Conservation (phyloP, 139 green algal species). For the Ostreobium quekettii region DNA sequence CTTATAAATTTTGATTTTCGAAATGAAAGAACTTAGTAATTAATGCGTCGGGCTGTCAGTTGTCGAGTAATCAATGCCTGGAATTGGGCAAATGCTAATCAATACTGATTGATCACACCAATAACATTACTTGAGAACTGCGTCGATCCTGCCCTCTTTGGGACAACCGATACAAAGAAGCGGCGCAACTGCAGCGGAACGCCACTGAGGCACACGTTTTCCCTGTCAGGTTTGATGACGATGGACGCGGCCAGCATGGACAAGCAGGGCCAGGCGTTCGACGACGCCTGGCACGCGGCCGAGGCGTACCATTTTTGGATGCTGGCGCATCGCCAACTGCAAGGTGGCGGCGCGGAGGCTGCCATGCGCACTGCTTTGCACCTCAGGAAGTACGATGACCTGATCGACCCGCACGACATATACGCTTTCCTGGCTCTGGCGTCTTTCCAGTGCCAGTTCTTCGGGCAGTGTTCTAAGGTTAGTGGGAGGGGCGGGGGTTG, state of each 20-base stretch:
- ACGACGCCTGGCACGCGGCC: conserved; percentile 59
- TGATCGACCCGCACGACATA: conserved; percentile 50
- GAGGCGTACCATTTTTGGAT: conserved; percentile 80
- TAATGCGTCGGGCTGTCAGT: too few relatives aligned
- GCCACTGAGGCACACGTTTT: too few relatives aligned
- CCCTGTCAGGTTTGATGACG: conserved; percentile 53
- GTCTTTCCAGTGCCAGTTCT: conserved; percentile 65
- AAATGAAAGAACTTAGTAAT: too few relatives aligned
- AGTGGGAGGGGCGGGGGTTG: neutral
- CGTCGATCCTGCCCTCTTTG: too few relatives aligned
- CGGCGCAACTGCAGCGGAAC: too few relatives aligned
- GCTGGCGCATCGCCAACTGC: conserved; percentile 39
- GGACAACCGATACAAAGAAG: too few relatives aligned
- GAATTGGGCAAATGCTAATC: too few relatives aligned
- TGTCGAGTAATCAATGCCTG: too few relatives aligned
- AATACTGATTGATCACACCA: too few relatives aligned
- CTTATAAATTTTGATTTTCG: too few relatives aligned
- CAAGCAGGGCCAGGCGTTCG: conserved; percentile 24
- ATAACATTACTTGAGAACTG: too few relatives aligned
- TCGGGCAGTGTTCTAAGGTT: conserved; percentile 51
- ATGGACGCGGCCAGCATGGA: conserved; percentile 42
- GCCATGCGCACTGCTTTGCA: conserved; percentile 60
- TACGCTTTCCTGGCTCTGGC: conserved; percentile 63
- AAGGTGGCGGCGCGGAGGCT: conserved; percentile 37
- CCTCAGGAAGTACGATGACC: conserved; percentile 59